Conservation (phyloP, 495 filamentous ascomycete species). For the Aspergillus nidulans region DNA sequence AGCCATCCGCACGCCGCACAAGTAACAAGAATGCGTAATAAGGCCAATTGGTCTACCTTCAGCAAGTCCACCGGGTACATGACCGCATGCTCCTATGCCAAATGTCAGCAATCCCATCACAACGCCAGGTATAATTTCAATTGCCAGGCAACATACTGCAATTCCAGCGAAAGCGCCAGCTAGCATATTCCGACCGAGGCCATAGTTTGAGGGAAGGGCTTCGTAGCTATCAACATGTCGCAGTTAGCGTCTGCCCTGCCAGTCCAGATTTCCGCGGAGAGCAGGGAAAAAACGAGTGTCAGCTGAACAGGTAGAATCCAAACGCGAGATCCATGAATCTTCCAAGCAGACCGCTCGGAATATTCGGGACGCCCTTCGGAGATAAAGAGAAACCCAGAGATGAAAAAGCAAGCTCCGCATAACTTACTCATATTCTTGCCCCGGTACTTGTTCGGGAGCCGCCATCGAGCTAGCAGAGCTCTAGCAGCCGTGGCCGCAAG, state of each 20-base stretch:
- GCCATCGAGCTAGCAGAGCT: slow-evolving; percentile 44
- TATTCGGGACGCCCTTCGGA: not conserved
- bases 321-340: not conserved
- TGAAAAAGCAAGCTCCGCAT: slow-evolving; percentile 4
- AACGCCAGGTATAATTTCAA: not conserved
- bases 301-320: not conserved
- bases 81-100: slow-evolving; percentile 70
- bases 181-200: slow-evolving; percentile 71
- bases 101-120: slow-evolving; percentile 16
- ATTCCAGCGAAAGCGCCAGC: slow-evolving; percentile 97
- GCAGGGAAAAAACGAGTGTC: not conserved
- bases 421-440: slow-evolving; percentile 45
- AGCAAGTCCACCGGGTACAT: slow-evolving; percentile 99
- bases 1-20: not conserved
- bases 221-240: slow-evolving; percentile 53
- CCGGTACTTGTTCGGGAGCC: slow-evolving; percentile 33
- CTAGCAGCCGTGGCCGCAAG: slow-evolving; percentile 30
- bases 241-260: slow-evolving; percentile 19
- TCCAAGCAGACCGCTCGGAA: not conserved
- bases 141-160: slow-evolving; percentile 55
- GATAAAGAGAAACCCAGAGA: not conserved
- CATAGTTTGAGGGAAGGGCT: slow-evolving; percentile 65
- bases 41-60: slow-evolving; percentile 63
- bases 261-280: not conserved
- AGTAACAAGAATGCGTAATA: not conserved